phyloP scores from a whole-genome alignment of 768 basidiomycete genomes.

The Pluteus cervinus region DNA sequence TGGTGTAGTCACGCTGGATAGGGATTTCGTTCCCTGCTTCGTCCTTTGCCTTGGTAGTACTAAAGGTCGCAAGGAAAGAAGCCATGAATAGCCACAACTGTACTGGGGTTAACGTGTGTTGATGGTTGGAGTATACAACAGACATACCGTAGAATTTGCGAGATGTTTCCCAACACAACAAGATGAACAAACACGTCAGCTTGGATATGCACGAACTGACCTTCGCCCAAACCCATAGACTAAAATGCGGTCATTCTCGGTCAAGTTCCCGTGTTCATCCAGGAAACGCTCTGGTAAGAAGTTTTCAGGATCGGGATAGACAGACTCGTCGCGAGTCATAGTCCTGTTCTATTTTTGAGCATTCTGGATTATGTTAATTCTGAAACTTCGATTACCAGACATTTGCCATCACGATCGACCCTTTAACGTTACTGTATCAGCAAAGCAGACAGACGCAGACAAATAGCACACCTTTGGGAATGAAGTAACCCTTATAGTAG shows the following conservation, averaged over 20 bases:
- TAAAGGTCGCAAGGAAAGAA: conserved; percentile 20
- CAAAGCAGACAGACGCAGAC: too few relatives aligned
- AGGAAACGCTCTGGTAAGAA: conserved; percentile 1
- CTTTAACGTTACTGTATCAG: too few relatives aligned
- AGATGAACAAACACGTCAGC: not conserved
- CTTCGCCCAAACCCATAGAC: conserved; percentile 2
- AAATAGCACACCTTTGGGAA: conserved; percentile 4
- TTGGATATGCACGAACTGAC: not conserved
- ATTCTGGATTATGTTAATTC: not conserved
- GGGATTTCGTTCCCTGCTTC: conserved; percentile 17
- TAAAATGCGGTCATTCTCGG: not conserved
- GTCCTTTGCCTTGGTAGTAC: conserved; percentile 21
- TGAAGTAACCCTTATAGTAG: conserved; percentile 1
- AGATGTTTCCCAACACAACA: not conserved
- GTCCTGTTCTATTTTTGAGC: not conserved
- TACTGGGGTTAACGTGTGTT: too few relatives aligned
- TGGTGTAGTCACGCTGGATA: conserved; percentile 12
- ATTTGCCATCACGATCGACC: conserved; percentile 14
- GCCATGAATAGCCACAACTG: conserved; percentile 20
- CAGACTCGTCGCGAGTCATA: conserved; percentile 1
- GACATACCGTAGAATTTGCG: too few relatives aligned
- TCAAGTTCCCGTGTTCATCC: not conserved
- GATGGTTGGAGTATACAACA: not conserved
- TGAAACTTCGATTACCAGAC: conserved; percentile 8
- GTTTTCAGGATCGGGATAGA: not conserved